Base-by-base conservation (phyloP, 176 grass and related monocot genomes). In the Oryza officinalis region DNA sequence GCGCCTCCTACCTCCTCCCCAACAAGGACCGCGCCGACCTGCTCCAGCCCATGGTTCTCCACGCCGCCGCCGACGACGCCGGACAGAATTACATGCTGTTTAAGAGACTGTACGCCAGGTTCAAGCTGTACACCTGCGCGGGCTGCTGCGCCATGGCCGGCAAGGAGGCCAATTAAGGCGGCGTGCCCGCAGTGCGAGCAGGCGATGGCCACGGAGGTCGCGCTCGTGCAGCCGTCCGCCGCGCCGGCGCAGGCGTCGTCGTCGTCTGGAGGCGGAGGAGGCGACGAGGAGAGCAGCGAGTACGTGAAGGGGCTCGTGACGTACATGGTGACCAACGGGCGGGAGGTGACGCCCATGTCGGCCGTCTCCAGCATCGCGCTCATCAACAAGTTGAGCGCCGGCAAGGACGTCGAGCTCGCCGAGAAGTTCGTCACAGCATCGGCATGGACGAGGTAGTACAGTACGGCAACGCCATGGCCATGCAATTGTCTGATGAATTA, bases 291-390 rank as follows among this genome's bases (percentile, higher is more conserved):
- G 12, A 45, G 2, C 14, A 64, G 84, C 6, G 88, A 91, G 12
- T 91, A 80, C 43, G 94, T 96, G 0, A 87, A 85, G 79, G 86
- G 69, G 0, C 45, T 89, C 0, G 67, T 93, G 0, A 91, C 84
- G 0, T 96, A 91, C 77, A 95, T 81, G 74, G 78, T 92, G 1
- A 89, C 83, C 0, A 90, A 95, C 20, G 67, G 83, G n/a, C 72
- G 91, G 7, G 75, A 85, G 25, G 86, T 91, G 15, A 82, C 45
- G 2, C 94, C 94, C 73, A 89, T 96, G 88, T 93, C 91, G 3
- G 84, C 83, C 11, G 93, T 91, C 13, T 89, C 91, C 3, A 78
- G 67, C 17, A 85, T 91, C 76, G 77, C 83, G 0, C 72, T 93
- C 0, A 82, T 96, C 2, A 91, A 68, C 17, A 91, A 68, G 77